A percentile compares a stretch with the other conserved stretches of the same genome.
Conservation (phyloP, 306 rosid genomes). For the cucumber (Cucumis sativus) region DNA sequence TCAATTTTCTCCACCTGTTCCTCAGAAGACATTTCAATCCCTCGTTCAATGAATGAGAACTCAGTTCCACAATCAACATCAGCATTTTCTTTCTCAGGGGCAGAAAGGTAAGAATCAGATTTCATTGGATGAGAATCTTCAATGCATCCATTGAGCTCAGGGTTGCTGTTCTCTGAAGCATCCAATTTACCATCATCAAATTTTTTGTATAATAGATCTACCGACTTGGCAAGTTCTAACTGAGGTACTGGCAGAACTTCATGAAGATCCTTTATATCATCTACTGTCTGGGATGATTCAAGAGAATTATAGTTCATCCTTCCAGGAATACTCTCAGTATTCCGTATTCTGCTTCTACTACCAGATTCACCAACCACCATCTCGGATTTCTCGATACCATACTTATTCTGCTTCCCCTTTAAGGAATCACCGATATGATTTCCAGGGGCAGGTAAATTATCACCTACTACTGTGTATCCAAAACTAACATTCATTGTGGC, state of each 20-base stretch:
- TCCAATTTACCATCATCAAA: constrained; percentile 31
- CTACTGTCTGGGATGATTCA: constrained; percentile 19
- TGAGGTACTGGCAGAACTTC: constrained; percentile 40
- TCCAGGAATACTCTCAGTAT: constrained; percentile 31
- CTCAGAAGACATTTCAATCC: constrained; percentile 28
- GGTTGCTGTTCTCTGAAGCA: constrained; percentile 16
- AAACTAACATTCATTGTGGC: constrained; percentile 78
- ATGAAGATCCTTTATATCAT: constrained; percentile 64
- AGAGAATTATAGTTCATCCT: constrained; percentile 6
- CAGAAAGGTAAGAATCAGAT: constrained; percentile 14
- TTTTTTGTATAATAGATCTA: constrained; percentile 29
- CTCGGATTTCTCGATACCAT: constrained; percentile 17
- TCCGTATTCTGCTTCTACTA: constrained; percentile 29
- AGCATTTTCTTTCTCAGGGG: constrained; percentile 17
- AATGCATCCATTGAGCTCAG: constrained; percentile 23
- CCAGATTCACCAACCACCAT: constrained; percentile 26
- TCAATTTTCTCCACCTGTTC: constrained; percentile 22
- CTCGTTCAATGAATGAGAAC: constrained; percentile 45
- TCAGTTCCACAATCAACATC: constrained; percentile 26
- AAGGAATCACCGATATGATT: constrained; percentile 23
- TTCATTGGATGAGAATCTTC: constrained; percentile 29
- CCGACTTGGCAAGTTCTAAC: constrained; percentile 39
- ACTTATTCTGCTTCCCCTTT: constrained; percentile 21
- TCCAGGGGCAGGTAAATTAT: constrained; percentile 24
- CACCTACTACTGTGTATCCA: constrained; percentile 53